Conservation (phyloP, 1,284 basidiomycete species). For the Xanthoconium separans region DNA sequence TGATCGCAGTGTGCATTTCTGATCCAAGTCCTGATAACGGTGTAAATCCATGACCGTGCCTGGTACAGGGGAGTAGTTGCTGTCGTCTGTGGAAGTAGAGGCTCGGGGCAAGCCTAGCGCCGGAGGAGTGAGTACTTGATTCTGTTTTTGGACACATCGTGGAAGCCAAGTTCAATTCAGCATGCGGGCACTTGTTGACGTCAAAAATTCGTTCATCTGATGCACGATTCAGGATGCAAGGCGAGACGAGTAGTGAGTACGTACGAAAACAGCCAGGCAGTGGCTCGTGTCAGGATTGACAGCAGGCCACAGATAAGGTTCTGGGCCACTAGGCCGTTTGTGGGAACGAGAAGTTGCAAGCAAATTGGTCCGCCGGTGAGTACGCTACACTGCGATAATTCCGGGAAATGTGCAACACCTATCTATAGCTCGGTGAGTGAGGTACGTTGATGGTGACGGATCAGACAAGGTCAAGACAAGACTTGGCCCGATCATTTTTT, state of each 20-base stretch:
- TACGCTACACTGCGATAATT: background rate
- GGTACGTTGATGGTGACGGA: background rate
- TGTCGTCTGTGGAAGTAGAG: background rate
- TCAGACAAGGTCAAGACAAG: background rate
- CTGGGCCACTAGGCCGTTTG: conserved; percentile 6
- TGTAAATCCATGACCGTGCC: conserved; percentile 16
- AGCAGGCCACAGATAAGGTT: conserved; percentile 5
- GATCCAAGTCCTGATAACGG: conserved; percentile 5
- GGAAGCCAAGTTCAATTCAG: background rate
- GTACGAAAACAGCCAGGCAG: conserved; percentile 10
- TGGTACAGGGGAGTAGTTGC: background rate
- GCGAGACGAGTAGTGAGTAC: conserved; percentile 4
- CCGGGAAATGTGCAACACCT: background rate
- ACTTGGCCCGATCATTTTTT: background rate
- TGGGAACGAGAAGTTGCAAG: conserved; percentile 2
- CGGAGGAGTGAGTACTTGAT: background rate
- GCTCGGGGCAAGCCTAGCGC: background rate
- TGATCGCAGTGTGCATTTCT: conserved; percentile 13
- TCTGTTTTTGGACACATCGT: background rate
- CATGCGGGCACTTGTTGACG: conserved; percentile 3
- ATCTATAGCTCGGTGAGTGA: conserved; percentile 5
- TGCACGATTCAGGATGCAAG: background rate
- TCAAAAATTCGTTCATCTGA: background rate
- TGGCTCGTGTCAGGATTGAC: background rate
- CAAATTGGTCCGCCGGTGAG: background rate